Percentiles rank a stretch among this genome's conserved stretches.
Conservation (phyloP, 2,329 filamentous ascomycete genomes). For the Ophiostoma sp. region DNA sequence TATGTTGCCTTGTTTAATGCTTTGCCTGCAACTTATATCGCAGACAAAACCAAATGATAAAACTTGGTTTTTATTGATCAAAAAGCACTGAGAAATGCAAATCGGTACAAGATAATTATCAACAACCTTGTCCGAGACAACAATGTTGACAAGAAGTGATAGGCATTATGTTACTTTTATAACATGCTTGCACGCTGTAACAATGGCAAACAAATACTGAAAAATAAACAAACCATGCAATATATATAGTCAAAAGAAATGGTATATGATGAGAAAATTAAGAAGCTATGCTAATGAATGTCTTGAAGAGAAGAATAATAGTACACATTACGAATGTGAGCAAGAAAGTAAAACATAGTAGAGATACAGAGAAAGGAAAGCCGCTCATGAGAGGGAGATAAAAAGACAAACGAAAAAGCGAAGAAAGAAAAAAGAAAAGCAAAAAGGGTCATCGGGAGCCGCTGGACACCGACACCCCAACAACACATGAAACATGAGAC, state of each 20-base stretch:
- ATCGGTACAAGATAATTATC: too few species aligned
- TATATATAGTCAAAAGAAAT: neutral
- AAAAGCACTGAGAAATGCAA: too few species aligned
- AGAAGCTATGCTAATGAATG: constrained; percentile 11
- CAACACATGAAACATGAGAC: neutral
- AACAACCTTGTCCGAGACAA: too few species aligned
- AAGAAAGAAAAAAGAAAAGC: neutral
- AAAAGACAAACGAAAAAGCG: neutral
- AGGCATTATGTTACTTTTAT: too few species aligned
- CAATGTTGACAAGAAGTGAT: too few species aligned
- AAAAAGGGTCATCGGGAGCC: neutral
- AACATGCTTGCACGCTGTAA: too few species aligned
- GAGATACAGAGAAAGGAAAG: constrained; percentile 7
- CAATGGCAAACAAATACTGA: too few species aligned
- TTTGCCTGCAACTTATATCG: too few species aligned
- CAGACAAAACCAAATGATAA: too few species aligned
- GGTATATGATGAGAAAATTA: constrained; percentile 7
- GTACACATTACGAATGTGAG: constrained; percentile 10
- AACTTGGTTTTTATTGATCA: too few species aligned
- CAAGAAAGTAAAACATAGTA: neutral
- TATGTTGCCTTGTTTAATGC: too few species aligned
- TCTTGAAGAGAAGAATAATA: constrained; percentile 1
- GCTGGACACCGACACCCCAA: neutral
- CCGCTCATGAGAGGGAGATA: constrained; percentile 4
- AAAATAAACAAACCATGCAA: neutral